Base-by-base conservation (phyloP, 345 rosid genomes). In the Pistacia atlantica region DNA sequence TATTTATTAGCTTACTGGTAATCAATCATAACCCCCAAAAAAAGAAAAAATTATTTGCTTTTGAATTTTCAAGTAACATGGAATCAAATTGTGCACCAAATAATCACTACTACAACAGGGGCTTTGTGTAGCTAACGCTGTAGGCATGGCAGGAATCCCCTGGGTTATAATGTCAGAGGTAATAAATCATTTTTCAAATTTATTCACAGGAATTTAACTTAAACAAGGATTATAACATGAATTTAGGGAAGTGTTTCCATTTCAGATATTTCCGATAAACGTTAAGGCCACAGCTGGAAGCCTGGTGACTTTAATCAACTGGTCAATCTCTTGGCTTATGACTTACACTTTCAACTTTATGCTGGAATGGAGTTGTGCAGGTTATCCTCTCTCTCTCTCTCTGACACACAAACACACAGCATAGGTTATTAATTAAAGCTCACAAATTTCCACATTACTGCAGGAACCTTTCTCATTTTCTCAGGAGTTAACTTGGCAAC, bases 101-200 rank as follows among this genome's bases (percentile, higher is more conserved):
- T 18, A 73, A 67, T 67, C 14, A 42, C 16, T 67, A n/a, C 64
- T 70, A 73, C 68, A 64, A 69, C 78, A 85, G 97, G 92, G 88
- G 20, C 73, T 67, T 54, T 11, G 76, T 48, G 69, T 78, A 18
- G 35, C 79, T 25, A 82, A 60, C 56, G 71, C 81, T 17, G 4
- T 84, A 67, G 90, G 92, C 28, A 83, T 89, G 85, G 85, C 88
- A 71, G 89, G 89, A 66, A 78, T 89, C 54, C 88, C 93, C 49
- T 86, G 88, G 84, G 80, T 86, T 80, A 79, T 89, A 20, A 87
- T 90, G 91, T 89, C 97, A 13, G 94, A 92, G 94, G 93, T 91
- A 82, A 35, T 13, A 64, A 57, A 42, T 42, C 46, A 20, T 52
- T 42, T 17, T 67, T 66, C 57, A 7, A 45, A 59, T 59, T 20